Base-by-base conservation (phyloP, 176 grass and related monocot genomes). In the Rhynchospora tenuis region DNA sequence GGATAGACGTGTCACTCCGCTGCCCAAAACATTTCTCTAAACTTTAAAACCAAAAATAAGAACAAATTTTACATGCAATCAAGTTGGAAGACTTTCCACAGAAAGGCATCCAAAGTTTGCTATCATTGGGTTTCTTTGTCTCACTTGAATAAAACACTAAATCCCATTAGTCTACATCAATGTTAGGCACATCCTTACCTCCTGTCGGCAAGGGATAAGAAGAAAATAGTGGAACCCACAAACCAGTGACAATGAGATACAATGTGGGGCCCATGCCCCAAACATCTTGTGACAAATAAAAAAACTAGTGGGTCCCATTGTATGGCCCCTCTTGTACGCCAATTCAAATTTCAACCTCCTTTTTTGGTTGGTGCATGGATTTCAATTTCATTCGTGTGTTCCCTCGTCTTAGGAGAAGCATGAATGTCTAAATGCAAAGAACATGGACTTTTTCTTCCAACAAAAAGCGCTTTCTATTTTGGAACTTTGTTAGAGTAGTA, bases 141-240 rank as follows among this genome's bases (percentile, higher is more conserved):
- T 65, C 73, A 52, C 59, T 60, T 70, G 81, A 92, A 90, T 78
- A 83, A 78, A 83, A 80, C 90, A 59, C 56, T 14, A 67, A 69
- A 58, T 75, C 6, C 88, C 60, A 62, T 64, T 27, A 86, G 50
- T 73, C 84, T 48, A 48, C n/a, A 81, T 73, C 7, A 11, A 22
- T 73, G 56, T 45, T 81, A 28, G 60, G 17, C 23, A 51, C 2
- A 31, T 81, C 43, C 66, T 24, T 27, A 13, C 16, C 16, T 9
- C 46, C 8, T 92, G 93, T 92, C 93, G 88, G 93, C 84, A 92
- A 85, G 85, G 57, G 81, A 81, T 90, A 90, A 88, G 19, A 77
- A 14, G 86, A 81, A 81, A 86, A 38, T 62, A 69, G 60, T 89
- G 93, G 90, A 86, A 64, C 86, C 79, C 56, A 80, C 73, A 9